Percentiles rank a stretch among this genome's conserved stretches.
Conservation (phyloP, 1,139 yeast species). For the Tardiomyces blankii region DNA sequence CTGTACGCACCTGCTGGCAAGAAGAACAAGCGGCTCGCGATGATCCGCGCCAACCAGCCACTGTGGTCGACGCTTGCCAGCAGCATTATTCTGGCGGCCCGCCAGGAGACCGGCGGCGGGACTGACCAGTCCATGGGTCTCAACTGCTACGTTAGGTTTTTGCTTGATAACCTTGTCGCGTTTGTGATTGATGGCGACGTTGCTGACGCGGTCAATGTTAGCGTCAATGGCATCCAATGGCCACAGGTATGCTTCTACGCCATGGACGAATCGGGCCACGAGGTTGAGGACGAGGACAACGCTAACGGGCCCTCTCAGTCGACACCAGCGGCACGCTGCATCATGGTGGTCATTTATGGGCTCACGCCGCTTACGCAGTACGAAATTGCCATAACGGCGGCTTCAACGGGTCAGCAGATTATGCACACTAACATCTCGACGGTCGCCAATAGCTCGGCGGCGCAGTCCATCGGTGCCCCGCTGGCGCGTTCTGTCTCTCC, state of each 20-base stretch:
- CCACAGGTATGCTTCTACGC: conserved; percentile 18
- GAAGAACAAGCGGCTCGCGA: conserved; percentile 17
- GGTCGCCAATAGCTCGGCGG: not conserved
- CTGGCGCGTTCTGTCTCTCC: conserved; percentile 26
- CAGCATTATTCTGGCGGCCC: conserved; percentile 25
- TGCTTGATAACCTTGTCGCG: conserved; percentile 23
- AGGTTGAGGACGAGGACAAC: conserved; percentile 11
- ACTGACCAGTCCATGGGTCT: conserved; percentile 2
- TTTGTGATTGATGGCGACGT: conserved; percentile 16
- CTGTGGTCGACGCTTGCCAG: conserved; percentile 29
- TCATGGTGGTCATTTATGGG: conserved; percentile 21
- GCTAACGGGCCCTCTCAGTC: not conserved
- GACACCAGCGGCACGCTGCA: not conserved
- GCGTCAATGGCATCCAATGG: conserved; percentile 27
- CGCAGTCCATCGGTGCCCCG: conserved; percentile 4
- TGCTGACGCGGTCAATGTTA: conserved; percentile 15
- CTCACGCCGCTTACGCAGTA: conserved; percentile 25
- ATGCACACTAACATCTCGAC: not conserved
- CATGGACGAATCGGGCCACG: conserved; percentile 1
- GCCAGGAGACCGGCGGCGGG: conserved; percentile 15
- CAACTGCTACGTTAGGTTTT: conserved; percentile 18
- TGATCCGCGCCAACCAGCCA: conserved; percentile 23
- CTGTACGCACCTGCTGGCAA: conserved; percentile 12
- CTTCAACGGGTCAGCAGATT: not conserved
- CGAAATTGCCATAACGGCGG: conserved; percentile 20